A percentile compares a stretch with the other conserved stretches of the same genome.
These are phyloP conservation scores for Komagataella pseudopastoris DNA, from an alignment of 805 yeast species.

Conservation along the genomic window DNA sequence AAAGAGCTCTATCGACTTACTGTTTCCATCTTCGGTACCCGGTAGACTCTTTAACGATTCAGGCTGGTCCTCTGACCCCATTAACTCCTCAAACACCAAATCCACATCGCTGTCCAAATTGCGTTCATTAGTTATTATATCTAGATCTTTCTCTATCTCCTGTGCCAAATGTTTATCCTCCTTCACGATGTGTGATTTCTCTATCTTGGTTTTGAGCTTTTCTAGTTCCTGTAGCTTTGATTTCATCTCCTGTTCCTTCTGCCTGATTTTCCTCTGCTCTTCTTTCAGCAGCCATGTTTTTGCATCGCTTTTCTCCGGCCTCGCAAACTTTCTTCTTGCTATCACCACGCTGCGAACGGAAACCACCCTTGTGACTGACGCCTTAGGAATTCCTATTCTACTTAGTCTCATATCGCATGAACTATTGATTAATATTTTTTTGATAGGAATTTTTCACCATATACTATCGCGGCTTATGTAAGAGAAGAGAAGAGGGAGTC, in stretches of 20 bases:
- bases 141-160: conserved; percentile 9
- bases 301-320: not conserved
- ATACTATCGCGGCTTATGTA: not conserved
- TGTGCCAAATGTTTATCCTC: conserved; percentile 8
- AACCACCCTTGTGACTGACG: not conserved
- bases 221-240: conserved; percentile 10
- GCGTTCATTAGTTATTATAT: conserved; percentile 7
- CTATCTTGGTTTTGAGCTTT: conserved; percentile 14
- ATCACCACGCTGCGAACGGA: not conserved
- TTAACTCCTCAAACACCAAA: conserved; percentile 15
- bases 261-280: not conserved
- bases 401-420: not conserved
- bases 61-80: conserved; percentile 7
- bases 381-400: not conserved
- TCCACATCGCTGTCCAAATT: conserved; percentile 8
- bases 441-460: not conserved
- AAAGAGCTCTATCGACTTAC: not conserved
- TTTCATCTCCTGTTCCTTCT: not conserved
- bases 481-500: no score
- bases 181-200: conserved; percentile 10
- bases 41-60: not conserved
- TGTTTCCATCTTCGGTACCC: not conserved
- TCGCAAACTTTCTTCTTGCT: not conserved
- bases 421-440: not conserved
- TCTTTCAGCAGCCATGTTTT: conserved; percentile 1